phyloP scores from a whole-genome alignment of 139 green algal species.

The Mesostigma viride region DNA sequence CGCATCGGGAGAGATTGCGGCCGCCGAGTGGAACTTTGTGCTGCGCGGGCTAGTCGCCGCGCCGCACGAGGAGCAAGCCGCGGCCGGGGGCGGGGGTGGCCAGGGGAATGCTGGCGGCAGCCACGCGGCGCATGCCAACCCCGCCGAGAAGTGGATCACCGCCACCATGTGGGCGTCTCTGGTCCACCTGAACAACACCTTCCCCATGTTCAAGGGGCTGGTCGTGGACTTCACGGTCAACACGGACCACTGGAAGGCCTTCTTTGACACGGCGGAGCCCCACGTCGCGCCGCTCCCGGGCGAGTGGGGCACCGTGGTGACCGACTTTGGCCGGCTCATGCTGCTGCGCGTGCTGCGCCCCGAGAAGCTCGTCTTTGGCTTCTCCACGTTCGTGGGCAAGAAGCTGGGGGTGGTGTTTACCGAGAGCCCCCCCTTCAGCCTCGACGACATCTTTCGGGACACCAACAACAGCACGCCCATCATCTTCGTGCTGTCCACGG shows the following conservation, averaged over 20 bases:
- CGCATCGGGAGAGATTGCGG: constrained; percentile 36
- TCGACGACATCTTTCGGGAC: constrained; percentile 68
- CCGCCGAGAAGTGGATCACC: constrained; percentile 34
- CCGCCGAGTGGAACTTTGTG: constrained; percentile 66
- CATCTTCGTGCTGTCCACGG: constrained; percentile 77
- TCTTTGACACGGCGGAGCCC: constrained; percentile 28
- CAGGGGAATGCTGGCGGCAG: no score
- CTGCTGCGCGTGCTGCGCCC: constrained; percentile 54
- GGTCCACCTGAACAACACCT: constrained; percentile 20
- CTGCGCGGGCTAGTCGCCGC: constrained; percentile 36
- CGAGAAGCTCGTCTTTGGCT: constrained; percentile 55
- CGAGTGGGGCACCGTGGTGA: constrained; percentile 35
- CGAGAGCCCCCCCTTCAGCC: constrained; percentile 58
- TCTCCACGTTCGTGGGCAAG: constrained; percentile 38
- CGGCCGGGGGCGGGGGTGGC: neutral
- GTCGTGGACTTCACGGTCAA: neutral
- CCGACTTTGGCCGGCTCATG: constrained; percentile 49
- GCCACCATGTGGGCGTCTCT: constrained; percentile 32
- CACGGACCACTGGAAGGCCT: constrained; percentile 7
- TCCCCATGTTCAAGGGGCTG: constrained; percentile 14
- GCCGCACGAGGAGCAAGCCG: no score
- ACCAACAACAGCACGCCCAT: constrained; percentile 52
- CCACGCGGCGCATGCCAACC: constrained; percentile 9
- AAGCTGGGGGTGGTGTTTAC: constrained; percentile 57
- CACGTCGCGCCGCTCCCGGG: constrained; percentile 41